Percentiles rank a stretch among this genome's conserved stretches.
phyloP scores from a whole-genome alignment of 768 basidiomycete genomes.

The Dacryopinax primogenitus region DNA sequence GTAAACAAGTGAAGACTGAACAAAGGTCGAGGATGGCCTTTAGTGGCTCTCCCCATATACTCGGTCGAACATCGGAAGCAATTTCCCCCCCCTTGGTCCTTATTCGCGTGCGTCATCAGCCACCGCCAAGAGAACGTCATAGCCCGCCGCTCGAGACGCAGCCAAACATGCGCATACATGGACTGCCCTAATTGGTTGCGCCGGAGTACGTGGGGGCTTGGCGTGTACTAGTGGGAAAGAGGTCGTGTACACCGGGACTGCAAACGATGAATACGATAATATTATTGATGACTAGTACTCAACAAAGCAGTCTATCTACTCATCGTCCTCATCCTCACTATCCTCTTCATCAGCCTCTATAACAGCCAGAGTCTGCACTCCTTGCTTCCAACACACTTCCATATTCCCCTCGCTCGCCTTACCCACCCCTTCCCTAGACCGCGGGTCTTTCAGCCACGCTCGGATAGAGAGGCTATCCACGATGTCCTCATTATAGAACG shows the following conservation, averaged over 20 bases:
- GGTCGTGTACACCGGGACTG: too few relatives aligned
- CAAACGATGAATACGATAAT: too few relatives aligned
- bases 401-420: constrained; percentile 34
- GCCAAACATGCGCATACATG: neutral
- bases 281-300: neutral
- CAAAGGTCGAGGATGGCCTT: too few relatives aligned
- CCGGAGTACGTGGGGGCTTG: too few relatives aligned
- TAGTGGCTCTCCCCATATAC: neutral
- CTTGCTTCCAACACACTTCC: constrained; percentile 55
- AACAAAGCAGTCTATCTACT: too few relatives aligned
- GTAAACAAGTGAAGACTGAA: neutral
- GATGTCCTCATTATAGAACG: constrained; percentile 82
- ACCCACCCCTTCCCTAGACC: constrained; percentile 32
- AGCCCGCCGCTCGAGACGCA: neutral
- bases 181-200: too few relatives aligned
- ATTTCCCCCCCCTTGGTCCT: neutral
- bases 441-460: constrained; percentile 59
- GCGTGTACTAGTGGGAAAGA: too few relatives aligned
- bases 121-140: neutral
- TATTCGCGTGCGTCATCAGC: neutral
- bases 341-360: constrained; percentile 50
- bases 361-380: constrained; percentile 64
- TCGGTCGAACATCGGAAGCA: neutral
- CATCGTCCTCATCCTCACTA: constrained; percentile 10
- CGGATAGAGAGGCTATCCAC: constrained; percentile 83